Evolutionary conservation across 2,329 filamentous ascomycete genomes (phyloP), one percentile per base, ranked within the genome.

Genomic region (Curvularia lunata): DNA sequence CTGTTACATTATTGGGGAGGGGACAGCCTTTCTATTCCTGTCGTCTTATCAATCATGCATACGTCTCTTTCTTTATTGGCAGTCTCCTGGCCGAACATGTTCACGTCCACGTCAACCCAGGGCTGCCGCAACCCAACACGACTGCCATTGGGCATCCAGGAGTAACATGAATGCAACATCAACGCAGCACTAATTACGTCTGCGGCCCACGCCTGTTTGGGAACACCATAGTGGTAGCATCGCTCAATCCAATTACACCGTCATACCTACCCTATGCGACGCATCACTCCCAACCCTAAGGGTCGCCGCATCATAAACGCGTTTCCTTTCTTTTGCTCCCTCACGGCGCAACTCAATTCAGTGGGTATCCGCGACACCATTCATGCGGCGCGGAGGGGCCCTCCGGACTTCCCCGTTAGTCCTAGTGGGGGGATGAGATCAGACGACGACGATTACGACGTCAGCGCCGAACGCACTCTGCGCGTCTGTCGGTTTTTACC

Each of bases 271-370:
- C 37, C 9, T 43, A 40, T 45, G 34, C 49, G 41, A 52, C 34
- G 18, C 34, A 37, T 18, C 16, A 18, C 6, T 6, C 34, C 34
- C 34, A 37, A 5, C 7, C 6, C 28, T 30, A 37, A 2, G 34
- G 34, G 34, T 23, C 42, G 30, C n/a, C 40, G 45, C 54, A 28
- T 27, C 16, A 45, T 46, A 8, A 43, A 21, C 18, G 40, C 42
- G 19, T 18, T 54, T 42, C 28, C 16, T 48, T 57, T 57, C 30
- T 54, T 57, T 57, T 52, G 25, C 50, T 42, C 12, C 28, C 9
- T 41, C 25, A 42, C 43, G 13, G 18, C 16, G 25, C 45, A 53
- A 54, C 37, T 43, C 18, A 53, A 54, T 46, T 53, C 45, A 40
- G 38, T 53, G 43, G 50, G 21, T 57, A 43, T 38, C 43, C 37